Conservation (phyloP, 768 basidiomycete species). For the Leccinellum albellum region DNA sequence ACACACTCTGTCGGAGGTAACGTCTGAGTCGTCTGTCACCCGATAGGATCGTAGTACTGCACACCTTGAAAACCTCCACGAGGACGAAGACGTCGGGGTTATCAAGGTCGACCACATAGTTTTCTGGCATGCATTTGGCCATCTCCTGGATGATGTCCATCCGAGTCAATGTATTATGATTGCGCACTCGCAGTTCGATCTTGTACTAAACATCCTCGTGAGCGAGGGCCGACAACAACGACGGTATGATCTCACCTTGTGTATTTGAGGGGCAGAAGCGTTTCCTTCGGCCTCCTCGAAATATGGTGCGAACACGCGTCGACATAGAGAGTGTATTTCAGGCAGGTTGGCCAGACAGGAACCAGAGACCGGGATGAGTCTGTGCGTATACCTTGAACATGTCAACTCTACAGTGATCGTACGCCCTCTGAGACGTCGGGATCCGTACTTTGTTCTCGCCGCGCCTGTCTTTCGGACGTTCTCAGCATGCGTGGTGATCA, state of each 20-base stretch:
- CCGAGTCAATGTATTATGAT: slow-evolving; percentile 68
- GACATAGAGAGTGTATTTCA: slow-evolving; percentile 65
- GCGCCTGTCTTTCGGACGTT: slow-evolving; percentile 60
- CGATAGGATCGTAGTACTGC: slow-evolving; percentile 9
- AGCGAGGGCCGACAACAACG: neutral
- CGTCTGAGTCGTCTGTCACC: neutral
- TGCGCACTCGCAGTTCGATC: slow-evolving; percentile 70
- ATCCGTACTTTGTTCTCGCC: slow-evolving; percentile 57
- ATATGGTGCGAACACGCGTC: slow-evolving; percentile 48
- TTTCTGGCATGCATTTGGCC: slow-evolving; percentile 65
- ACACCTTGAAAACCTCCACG: slow-evolving; percentile 80
- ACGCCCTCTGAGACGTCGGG: neutral
- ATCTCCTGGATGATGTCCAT: slow-evolving; percentile 60
- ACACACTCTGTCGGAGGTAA: slow-evolving; percentile 55
- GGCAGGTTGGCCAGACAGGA: slow-evolving; percentile 64
- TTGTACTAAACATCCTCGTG: slow-evolving; percentile 56
- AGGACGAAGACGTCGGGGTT: slow-evolving; percentile 71
- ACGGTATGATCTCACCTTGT: slow-evolving; percentile 35
- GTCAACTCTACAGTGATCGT: neutral
- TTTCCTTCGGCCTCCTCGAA: slow-evolving; percentile 41
- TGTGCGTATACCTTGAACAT: slow-evolving; percentile 56
- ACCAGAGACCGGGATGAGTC: slow-evolving; percentile 66
- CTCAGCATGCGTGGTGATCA: slow-evolving; percentile 61
- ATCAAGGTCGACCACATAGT: slow-evolving; percentile 64
- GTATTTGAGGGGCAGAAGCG: slow-evolving; percentile 31